Evolutionary conservation across 1,284 basidiomycete genomes (phyloP).

Genomic region (Rhodotorula sp.): DNA sequence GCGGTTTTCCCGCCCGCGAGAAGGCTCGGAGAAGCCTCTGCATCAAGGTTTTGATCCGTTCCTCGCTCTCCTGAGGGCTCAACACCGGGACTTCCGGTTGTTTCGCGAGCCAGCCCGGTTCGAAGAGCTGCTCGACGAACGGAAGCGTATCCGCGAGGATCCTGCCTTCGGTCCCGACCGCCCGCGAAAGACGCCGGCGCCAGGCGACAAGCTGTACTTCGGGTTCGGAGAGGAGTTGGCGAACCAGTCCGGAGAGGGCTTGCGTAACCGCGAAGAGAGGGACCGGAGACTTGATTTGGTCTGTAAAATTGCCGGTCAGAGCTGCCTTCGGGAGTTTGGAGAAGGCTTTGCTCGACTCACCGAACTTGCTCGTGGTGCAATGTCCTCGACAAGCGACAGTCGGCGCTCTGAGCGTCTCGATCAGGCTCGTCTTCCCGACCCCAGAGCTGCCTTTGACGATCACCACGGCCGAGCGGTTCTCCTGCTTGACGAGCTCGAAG

Average conservation of each 20-base stretch:
- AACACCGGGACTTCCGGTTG: constrained; percentile 23
- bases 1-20: constrained; percentile 27
- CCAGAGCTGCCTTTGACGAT: constrained; percentile 34
- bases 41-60: constrained; percentile 26
- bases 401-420: constrained; percentile 33
- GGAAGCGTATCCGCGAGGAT: constrained; percentile 37
- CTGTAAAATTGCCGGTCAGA: neutral
- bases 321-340: too few relatives aligned
- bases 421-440: constrained; percentile 37
- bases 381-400: constrained; percentile 15
- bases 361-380: constrained; percentile 38
- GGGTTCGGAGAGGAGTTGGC: constrained; percentile 38
- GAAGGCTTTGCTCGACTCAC: neutral
- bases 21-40: constrained; percentile 29
- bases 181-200: constrained; percentile 27
- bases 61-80: constrained; percentile 29
- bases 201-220: constrained; percentile 24
- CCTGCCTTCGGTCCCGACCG: constrained; percentile 32
- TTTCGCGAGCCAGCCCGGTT: constrained; percentile 24
- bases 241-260: constrained; percentile 35
- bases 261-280: constrained; percentile 41
- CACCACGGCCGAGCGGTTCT: constrained; percentile 12
- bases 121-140: constrained; percentile 33
- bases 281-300: constrained; percentile 40
- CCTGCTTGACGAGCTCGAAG: constrained; percentile 26